phyloP scores from a whole-genome alignment of 306 rosid genomes.

The Erythrophleum fordii region DNA sequence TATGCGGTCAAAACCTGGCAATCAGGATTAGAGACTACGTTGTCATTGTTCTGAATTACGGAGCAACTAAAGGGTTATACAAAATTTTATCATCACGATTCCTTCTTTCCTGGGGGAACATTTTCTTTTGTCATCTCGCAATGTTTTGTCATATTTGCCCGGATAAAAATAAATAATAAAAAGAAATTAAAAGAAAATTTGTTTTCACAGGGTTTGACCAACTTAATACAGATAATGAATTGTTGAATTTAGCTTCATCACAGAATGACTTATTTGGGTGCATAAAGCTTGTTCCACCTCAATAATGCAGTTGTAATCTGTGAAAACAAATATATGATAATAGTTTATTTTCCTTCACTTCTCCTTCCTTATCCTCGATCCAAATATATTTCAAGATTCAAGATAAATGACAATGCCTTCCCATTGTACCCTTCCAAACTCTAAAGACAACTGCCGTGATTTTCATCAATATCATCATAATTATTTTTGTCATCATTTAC shows the following conservation, averaged over 20 bases:
- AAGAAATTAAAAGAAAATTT: neutral
- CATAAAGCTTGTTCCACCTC: neutral
- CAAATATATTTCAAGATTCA: no score
- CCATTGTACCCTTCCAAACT: neutral
- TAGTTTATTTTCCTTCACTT: no score
- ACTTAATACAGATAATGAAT: neutral
- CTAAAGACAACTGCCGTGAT: neutral
- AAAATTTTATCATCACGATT: slow-evolving; percentile 19
- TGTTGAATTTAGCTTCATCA: neutral
- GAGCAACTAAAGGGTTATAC: slow-evolving; percentile 24
- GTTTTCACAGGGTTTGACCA: neutral
- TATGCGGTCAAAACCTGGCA: slow-evolving; percentile 22
- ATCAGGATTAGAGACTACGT: neutral
- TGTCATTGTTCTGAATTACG: neutral
- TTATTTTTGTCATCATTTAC: neutral
- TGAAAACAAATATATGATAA: no score
- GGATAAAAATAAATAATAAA: neutral
- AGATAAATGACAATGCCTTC: no score
- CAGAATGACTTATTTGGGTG: neutral
- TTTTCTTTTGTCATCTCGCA: slow-evolving; percentile 4
- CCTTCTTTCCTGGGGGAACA: slow-evolving; percentile 3
- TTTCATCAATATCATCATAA: neutral
- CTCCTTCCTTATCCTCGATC: no score
- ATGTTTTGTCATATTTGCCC: neutral
- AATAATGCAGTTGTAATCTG: no score